Conservation (phyloP, 164 flowering plant genomes). For the Tetrastigma voinierianum region DNA sequence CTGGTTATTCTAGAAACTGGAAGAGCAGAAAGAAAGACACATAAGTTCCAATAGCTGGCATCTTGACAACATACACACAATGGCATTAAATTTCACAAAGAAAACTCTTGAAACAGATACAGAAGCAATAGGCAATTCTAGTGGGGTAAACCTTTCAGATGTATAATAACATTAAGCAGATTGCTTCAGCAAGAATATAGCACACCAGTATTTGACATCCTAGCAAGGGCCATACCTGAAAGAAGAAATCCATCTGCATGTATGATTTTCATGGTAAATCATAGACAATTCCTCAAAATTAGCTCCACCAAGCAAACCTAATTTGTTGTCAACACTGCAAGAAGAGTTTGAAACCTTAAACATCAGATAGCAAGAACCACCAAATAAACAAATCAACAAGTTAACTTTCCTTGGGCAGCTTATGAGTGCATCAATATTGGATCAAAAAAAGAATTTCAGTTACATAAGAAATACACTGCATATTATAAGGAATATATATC, state of each 20-base stretch:
- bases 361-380: neutral
- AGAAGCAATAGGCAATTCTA: neutral
- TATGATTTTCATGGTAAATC: conserved; percentile 62
- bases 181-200: neutral
- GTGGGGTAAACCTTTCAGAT: neutral
- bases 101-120: neutral
- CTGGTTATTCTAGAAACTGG: neutral
- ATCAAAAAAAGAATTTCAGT: neutral
- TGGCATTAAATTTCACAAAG: neutral
- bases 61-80: neutral
- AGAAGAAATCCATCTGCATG: conserved; percentile 69
- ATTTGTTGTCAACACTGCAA: conserved; percentile 54
- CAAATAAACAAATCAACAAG: no score
- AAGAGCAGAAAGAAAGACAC: neutral
- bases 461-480: no score
- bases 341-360: conserved; percentile 15
- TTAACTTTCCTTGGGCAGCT: no score
- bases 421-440: no score
- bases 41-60: neutral
- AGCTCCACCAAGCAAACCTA: conserved; percentile 57
- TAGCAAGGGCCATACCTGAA: conserved; percentile 56
- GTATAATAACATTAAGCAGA: neutral
- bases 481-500: no score
- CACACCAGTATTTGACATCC: neutral
- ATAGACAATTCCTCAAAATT: conserved; percentile 47